Evolutionary conservation across 345 rosid species (phyloP).

Genomic region (Hibiscus tridactylites): DNA sequence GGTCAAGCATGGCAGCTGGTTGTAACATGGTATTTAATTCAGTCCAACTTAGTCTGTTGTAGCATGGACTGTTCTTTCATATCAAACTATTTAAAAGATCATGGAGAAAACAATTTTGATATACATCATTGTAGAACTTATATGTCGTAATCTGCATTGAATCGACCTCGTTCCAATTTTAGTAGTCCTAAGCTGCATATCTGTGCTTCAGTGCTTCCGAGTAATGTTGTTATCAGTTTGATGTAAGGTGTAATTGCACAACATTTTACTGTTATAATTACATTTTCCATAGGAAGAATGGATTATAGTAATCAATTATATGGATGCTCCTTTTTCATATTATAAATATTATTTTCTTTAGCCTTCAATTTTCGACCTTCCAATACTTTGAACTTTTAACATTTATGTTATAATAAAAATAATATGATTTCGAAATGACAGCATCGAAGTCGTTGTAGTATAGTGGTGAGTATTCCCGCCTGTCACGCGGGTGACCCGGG

Average conservation of each 20-base stretch:
- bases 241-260: too few relatives aligned
- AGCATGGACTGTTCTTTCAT: constrained; percentile 17
- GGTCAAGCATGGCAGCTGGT: constrained; percentile 36
- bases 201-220: not conserved
- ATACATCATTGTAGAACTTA: not conserved
- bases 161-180: not conserved
- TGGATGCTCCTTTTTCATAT: too few relatives aligned
- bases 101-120: not conserved
- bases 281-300: too few relatives aligned
- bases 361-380: too few relatives aligned
- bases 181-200: not conserved
- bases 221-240: too few relatives aligned
- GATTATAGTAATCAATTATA: too few relatives aligned
- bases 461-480: constrained; percentile 94
- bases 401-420: too few relatives aligned
- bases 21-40: constrained; percentile 20
- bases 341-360: too few relatives aligned
- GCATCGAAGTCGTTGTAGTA: constrained; percentile 66
- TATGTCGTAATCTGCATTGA: not conserved
- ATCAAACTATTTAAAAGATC: constrained; percentile 8
- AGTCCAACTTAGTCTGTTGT: constrained; percentile 26
- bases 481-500: constrained; percentile 98
- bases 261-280: too few relatives aligned
- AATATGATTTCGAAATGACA: too few relatives aligned
- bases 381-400: too few relatives aligned